phyloP scores from a whole-genome alignment of 2,329 filamentous ascomycete genomes.

The Trichoderma lentiforme region DNA sequence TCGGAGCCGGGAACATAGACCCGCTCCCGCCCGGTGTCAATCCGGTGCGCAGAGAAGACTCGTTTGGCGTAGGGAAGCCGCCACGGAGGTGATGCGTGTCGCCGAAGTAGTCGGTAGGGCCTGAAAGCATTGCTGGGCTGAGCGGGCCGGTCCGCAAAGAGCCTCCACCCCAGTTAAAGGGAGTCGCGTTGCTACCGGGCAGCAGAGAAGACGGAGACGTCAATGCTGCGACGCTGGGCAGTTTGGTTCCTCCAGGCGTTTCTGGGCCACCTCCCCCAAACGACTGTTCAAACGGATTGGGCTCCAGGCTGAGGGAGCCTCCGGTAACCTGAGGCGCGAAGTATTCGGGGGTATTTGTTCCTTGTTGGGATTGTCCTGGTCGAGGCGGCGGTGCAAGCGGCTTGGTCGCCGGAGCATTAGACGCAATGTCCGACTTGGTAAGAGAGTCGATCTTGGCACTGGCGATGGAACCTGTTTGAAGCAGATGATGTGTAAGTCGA shows the following conservation, averaged over 20 bases:
- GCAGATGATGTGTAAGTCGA: slow-evolving; percentile 2
- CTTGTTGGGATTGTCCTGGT: slow-evolving; percentile 47
- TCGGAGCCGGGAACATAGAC: slow-evolving; percentile 94
- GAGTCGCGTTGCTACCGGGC: slow-evolving; percentile 67
- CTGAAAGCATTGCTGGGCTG: slow-evolving; percentile 95
- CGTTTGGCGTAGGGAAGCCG: slow-evolving; percentile 92
- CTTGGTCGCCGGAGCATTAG: slow-evolving; percentile 59
- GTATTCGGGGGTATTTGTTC: slow-evolving; percentile 62
- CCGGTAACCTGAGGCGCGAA: slow-evolving; percentile 55
- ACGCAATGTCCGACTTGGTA: slow-evolving; percentile 47
- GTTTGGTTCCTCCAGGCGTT: slow-evolving; percentile 76
- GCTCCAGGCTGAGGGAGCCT: slow-evolving; percentile 69
- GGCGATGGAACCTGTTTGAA: slow-evolving; percentile 38
- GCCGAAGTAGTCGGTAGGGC: slow-evolving; percentile 85
- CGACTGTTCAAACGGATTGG: slow-evolving; percentile 95
- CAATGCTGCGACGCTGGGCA: slow-evolving; percentile 85
- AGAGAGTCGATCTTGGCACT: slow-evolving; percentile 47
- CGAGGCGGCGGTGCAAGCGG: slow-evolving; percentile 70
- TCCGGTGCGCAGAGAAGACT: slow-evolving; percentile 87
- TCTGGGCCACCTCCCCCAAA: slow-evolving; percentile 69
- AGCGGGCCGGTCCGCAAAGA: slow-evolving; percentile 88
- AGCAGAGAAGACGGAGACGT: slow-evolving; percentile 84
- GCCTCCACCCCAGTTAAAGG: slow-evolving; percentile 76
- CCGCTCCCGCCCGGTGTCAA: slow-evolving; percentile 91
- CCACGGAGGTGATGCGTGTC: slow-evolving; percentile 75